Conservation (phyloP, 2,329 filamentous ascomycete species). For the Chaetomium sp. region DNA sequence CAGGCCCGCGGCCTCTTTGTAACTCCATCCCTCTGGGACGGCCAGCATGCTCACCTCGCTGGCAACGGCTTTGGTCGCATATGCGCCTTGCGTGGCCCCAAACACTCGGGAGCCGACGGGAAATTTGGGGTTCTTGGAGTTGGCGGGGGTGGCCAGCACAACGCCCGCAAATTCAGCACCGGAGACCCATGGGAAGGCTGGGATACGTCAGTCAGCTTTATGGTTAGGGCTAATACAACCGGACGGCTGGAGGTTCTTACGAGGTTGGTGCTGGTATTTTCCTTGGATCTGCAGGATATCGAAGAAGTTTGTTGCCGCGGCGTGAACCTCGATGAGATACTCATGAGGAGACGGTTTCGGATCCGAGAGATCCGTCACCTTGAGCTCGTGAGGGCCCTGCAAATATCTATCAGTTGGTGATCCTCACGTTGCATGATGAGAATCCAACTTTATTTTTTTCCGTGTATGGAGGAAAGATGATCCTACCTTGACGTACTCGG, state of each 20-base stretch:
- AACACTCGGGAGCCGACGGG: constrained; percentile 78
- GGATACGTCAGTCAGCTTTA: constrained; percentile 1
- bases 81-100: constrained; percentile 78
- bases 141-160: constrained; percentile 59
- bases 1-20: constrained; percentile 76
- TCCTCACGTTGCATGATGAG: neutral
- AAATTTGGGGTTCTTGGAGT: constrained; percentile 51
- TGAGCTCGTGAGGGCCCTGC: constrained; percentile 72
- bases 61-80: constrained; percentile 67
- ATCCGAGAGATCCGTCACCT: constrained; percentile 66
- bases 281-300: constrained; percentile 92
- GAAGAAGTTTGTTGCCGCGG: constrained; percentile 92
- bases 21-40: constrained; percentile 75
- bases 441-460: neutral
- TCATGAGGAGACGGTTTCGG: constrained; percentile 64
- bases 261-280: constrained; percentile 79
- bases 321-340: constrained; percentile 82
- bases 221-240: neutral
- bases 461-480: neutral
- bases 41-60: constrained; percentile 62
- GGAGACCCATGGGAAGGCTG: constrained; percentile 75
- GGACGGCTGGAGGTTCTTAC: constrained; percentile 30
- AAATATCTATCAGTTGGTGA: neutral
- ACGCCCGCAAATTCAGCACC: constrained; percentile 83
- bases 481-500: constrained; percentile 31